A percentile compares a stretch with the other conserved stretches of the same genome.
These are phyloP conservation scores for Helminthosporium solani DNA, from an alignment of 2,329 filamentous ascomycete genomes.

Conservation along the genomic window DNA sequence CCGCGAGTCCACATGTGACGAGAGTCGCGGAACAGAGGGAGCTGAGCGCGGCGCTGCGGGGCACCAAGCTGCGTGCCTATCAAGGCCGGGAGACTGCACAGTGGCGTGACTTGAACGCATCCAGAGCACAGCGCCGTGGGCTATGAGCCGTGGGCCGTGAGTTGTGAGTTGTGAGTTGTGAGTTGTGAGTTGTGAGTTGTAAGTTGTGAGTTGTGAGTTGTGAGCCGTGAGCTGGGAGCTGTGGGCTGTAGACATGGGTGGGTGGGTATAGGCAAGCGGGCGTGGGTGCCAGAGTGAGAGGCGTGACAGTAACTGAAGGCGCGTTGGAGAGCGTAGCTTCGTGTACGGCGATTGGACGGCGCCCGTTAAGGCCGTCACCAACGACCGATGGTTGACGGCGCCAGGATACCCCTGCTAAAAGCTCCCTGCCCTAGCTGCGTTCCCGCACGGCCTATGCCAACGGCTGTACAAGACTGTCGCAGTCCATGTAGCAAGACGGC, in stretches of 20 bases:
- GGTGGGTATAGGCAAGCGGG: too few species aligned
- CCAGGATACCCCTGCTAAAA: conserved; percentile 26
- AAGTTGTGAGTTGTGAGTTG: too few species aligned
- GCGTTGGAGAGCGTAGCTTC: neutral
- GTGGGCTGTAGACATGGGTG: too few species aligned
- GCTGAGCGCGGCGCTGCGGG: too few species aligned
- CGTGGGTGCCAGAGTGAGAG: too few species aligned
- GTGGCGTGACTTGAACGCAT: neutral
- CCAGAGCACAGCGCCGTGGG: neutral
- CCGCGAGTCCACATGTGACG: conserved; percentile 2
- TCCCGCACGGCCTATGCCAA: conserved; percentile 40
- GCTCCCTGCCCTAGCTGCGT: conserved; percentile 33
- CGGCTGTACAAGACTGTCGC: conserved; percentile 43
- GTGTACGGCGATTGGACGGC: conserved; percentile 29
- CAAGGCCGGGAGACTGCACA: too few species aligned
- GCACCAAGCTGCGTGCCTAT: too few species aligned
- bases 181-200: too few species aligned
- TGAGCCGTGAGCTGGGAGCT: too few species aligned
- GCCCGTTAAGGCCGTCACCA: conserved; percentile 25
- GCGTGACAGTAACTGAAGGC: too few species aligned
- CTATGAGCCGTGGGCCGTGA: neutral
- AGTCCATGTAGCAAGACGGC: conserved; percentile 44
- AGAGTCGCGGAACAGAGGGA: neutral
- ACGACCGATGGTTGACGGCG: conserved; percentile 19
- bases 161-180: too few species aligned